Evolutionary conservation across 768 basidiomycete species (phyloP).

Genomic region (Terana coerulea): DNA sequence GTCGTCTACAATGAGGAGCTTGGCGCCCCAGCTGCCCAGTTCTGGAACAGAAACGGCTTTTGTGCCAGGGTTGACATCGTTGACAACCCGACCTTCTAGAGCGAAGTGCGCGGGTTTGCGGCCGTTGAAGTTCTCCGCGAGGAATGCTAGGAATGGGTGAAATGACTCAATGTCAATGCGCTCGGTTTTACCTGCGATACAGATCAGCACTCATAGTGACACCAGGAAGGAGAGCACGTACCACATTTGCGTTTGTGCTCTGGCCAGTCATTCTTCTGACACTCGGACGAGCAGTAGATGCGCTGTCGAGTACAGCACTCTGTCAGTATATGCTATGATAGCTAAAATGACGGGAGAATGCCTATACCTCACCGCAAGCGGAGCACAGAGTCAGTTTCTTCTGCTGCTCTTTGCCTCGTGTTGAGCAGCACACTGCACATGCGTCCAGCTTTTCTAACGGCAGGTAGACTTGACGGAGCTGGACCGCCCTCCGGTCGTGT

Average conservation of each 20-base stretch:
- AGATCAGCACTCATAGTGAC: not conserved
- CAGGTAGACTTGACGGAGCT: not conserved
- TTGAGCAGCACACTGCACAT: not conserved
- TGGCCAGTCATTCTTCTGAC: constrained; percentile 1
- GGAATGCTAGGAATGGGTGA: constrained; percentile 10
- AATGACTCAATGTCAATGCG: constrained; percentile 9
- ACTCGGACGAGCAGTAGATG: not conserved
- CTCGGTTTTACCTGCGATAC: constrained; percentile 4
- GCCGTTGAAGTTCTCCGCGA: not conserved
- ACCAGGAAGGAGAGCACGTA: not conserved
- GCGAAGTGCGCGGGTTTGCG: not conserved
- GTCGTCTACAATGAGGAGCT: constrained; percentile 13
- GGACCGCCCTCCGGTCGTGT: no score
- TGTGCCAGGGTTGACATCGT: constrained; percentile 6
- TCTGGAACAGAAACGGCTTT: not conserved
- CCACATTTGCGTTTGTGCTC: not conserved
- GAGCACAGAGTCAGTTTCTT: not conserved
- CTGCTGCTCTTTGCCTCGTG: not conserved
- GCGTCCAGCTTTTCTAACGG: not conserved
- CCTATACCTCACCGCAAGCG: constrained; percentile 6
- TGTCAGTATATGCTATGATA: no score
- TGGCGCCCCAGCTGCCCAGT: constrained; percentile 1
- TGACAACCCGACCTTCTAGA: no score
- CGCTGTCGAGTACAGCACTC: not conserved
- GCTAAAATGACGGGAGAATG: no score